Base-by-base conservation (phyloP, 129 eudicot species). In the Tagetes erecta region DNA sequence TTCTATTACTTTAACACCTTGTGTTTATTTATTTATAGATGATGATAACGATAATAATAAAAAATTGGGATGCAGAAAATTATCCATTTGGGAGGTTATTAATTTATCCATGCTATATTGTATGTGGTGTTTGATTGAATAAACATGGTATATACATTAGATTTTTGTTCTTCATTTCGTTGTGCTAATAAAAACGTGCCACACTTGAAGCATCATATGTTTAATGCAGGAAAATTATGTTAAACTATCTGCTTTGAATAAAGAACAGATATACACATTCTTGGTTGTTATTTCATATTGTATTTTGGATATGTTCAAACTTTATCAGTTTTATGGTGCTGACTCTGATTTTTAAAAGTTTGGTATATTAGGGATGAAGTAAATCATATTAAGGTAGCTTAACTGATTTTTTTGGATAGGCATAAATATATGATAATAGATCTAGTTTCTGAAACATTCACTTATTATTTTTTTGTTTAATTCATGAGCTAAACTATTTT, bases 161-260 rank as follows among this genome's bases (percentile, higher is more conserved):
- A n/a, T 37, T 31, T 14, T 37, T 70, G 60, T 51, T 33, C 44
- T 47, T 51, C 2, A 9, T 37, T 9, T 52, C 52, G 41, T 38
- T 55, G 42, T 41, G 52, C 49, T 20, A 70, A 37, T 38, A 53
- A 52, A 9, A 71, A 53, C 52, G 10, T 72, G 67, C 76, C 11
- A 55, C 41, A 72, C 56, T 72, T 12, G 59, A 71, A 41, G 76
- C 40, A 72, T 72, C 34, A 42, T 2, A 31, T 4, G 35, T 67
- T 9, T 33, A 59, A 5, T 56, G 31, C n/a, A n/a, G 57, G 57
- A 51, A 7, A 51, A 5, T n/a, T 51, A 51, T 51, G 57, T 51
- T 51, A 12, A 51, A 51, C 57, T 51, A 13, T 51, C n/a, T 51
- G 5, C 31, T 51, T 51, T 51, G 57, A 51, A 13, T 51, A 3